Base-by-base conservation (phyloP, 257 asterid genomes). In the Linaria vulgaris region DNA sequence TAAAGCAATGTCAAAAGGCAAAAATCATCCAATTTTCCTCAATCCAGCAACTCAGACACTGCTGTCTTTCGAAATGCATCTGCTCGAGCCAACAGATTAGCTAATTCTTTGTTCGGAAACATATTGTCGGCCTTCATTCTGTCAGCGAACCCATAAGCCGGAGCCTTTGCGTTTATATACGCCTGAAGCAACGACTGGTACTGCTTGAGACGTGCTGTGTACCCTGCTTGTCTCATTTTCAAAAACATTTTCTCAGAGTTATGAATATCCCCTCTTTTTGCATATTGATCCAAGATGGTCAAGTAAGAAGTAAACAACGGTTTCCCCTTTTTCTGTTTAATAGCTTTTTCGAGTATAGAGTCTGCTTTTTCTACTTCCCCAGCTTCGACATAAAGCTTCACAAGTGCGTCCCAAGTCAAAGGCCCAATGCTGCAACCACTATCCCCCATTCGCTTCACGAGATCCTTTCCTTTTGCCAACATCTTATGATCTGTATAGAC, bases 331-430 rank as follows among this genome's bases (percentile, higher is more conserved):
- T 49, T 75, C 76, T 66, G 61, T 51, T 72, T 71, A 14, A 48
- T 31, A 1, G 85, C 86, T 63, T 82, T 82, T 10, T 80, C 80
- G 25, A 92, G 82, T 52, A 87, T 69, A 1, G 88, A 61, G 56
- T 80, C 89, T 0, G 97, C 98, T 20, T 77, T 82, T 63, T 77
- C 95, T 52, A 89, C 79, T 74, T 85, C 96, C 22, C 98, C 97
- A 7, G 82, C 82, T 30, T 77, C 80, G 30, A 76, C 68, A 61
- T 85, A 84, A 13, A 91, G 94, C 74, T 64, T 87, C 73, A 87
- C 83, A 2, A 89, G 65, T 15, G 96, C 88, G 63, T 88, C 90
- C 94, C 91, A 88, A 56, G 77, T 71, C 50, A 59, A 8, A 0
- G 82, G 78, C 51, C 80, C 87, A 9, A 74, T 51, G 15, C 0